A percentile compares a stretch with the other conserved stretches of the same genome.
Conservation (phyloP, 176 grass and related monocot genomes). For the Eleusine coracana region DNA sequence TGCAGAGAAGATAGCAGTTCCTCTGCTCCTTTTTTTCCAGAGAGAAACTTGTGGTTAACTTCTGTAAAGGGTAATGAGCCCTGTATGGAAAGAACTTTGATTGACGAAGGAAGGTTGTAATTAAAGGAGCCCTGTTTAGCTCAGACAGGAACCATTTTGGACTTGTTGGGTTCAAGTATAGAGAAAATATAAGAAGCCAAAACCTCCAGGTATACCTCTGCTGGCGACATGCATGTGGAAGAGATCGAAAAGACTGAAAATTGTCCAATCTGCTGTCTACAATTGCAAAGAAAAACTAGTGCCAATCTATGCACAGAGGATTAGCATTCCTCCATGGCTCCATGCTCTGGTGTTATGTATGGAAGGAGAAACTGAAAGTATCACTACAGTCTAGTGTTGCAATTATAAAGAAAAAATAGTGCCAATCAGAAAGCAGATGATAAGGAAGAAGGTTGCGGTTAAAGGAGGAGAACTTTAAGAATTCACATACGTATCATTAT, state of each 20-base stretch:
- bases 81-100: neutral
- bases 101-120: neutral
- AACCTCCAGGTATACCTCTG: neutral
- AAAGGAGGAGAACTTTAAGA: neutral
- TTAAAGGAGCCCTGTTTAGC: conserved; percentile 16
- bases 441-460: neutral
- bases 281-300: neutral
- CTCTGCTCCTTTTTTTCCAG: neutral
- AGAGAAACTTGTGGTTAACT: neutral
- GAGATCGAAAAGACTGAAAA: neutral
- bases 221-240: neutral
- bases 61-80: neutral
- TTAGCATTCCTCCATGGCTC: neutral
- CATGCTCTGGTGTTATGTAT: neutral
- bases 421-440: neutral
- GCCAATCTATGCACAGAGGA: neutral
- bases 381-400: neutral
- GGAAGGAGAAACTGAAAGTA: neutral
- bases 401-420: neutral
- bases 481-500: neutral
- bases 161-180: neutral
- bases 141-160: neutral
- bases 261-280: neutral
- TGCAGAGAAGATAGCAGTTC: neutral
- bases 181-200: neutral